Base-by-base conservation (phyloP, 139 green algal genomes). In the Monoraphidium neglectum region DNA sequence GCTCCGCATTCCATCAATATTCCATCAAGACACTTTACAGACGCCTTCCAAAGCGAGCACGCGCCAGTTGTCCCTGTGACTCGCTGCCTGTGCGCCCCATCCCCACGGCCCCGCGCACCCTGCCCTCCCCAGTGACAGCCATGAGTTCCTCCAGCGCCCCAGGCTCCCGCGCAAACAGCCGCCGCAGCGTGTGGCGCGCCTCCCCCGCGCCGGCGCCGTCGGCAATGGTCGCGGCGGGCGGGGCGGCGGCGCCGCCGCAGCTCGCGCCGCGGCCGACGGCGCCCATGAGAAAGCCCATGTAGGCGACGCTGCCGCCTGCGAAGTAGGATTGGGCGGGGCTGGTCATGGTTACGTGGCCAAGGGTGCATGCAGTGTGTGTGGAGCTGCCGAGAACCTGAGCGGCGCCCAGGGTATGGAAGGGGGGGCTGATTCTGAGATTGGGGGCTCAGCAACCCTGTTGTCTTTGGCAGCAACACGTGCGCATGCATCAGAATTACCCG, bases 231-330 rank as follows among this genome's bases (percentile, higher is more conserved):
- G 10, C n/a, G n/a, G n/a, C n/a, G 32, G 3, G 26, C 26, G 26
- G 3, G 26, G 26, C 59, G 10, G 10, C 59, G 59, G 26, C 24
- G 59, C 59, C 59, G 59, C 24, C 24, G 59, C 59, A 3, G 16
- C 4, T 4, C 16, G 0, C 36, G 3, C n/a, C 18, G 38, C 54
- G 1, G 38, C n/a, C 36, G 47, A 18, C 43, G 65, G 24, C 33
- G 37, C 24, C 79, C 59, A 74, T 67, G 35, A 75, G 63, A 66
- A 80, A 84, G 26, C 79, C 79, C 79, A 84, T 84, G 70, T 68
- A 80, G 15, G 79, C 72, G 5, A 84, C 60, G 35, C 37, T 67
- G 35, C 54, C 51, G 46, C 79, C 72, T 77, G 70, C 69, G 62
- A 32, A 28, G 24, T 36, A n/a, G 26, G 4, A 40, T 36, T 10